A percentile compares a stretch with the other conserved stretches of the same genome.
These are phyloP conservation scores for Yamadazyma trypodendri DNA, from an alignment of 1,139 yeast species.

Conservation along the genomic window DNA sequence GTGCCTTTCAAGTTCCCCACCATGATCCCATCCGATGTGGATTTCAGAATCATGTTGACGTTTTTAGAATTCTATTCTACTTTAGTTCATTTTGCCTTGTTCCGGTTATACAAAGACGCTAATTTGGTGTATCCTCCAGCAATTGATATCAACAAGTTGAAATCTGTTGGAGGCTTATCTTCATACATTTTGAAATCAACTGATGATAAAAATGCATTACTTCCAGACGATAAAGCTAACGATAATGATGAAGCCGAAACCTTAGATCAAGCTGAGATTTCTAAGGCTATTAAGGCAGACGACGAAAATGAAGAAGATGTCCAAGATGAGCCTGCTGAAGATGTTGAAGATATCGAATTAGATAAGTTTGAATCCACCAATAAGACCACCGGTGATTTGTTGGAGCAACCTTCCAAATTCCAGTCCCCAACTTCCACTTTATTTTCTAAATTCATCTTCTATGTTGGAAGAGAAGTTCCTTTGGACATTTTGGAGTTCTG, in stretches of 20 bases:
- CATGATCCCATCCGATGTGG: slow-evolving; percentile 90
- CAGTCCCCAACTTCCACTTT: slow-evolving; percentile 60
- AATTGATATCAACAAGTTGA: slow-evolving; percentile 66
- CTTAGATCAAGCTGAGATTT: slow-evolving; percentile 44
- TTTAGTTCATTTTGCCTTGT: slow-evolving; percentile 80
- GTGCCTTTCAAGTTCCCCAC: slow-evolving; percentile 97
- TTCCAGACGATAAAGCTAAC: slow-evolving; percentile 29
- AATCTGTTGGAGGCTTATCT: slow-evolving; percentile 87
- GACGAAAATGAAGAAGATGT: slow-evolving; percentile 31
- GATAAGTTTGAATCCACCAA: slow-evolving; percentile 69
- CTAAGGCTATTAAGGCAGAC: slow-evolving; percentile 54
- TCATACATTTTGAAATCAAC: slow-evolving; percentile 64
- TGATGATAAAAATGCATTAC: slow-evolving; percentile 39
- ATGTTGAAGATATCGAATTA: slow-evolving; percentile 47
- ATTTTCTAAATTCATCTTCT: slow-evolving; percentile 76
- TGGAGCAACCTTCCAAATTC: slow-evolving; percentile 74
- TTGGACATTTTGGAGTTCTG: slow-evolving; percentile 87
- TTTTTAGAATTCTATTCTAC: slow-evolving; percentile 95
- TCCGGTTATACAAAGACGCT: slow-evolving; percentile 78
- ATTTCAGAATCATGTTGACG: slow-evolving; percentile 94
- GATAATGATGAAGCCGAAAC: slow-evolving; percentile 34
- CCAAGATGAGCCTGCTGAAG: slow-evolving; percentile 38
- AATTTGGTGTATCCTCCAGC: slow-evolving; percentile 91
- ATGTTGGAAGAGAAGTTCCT: slow-evolving; percentile 93
- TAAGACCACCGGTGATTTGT: slow-evolving; percentile 69